A percentile compares a stretch with the other conserved stretches of the same genome.
Conservation (phyloP, 306 rosid genomes). For the Hippophae rhamnoides region DNA sequence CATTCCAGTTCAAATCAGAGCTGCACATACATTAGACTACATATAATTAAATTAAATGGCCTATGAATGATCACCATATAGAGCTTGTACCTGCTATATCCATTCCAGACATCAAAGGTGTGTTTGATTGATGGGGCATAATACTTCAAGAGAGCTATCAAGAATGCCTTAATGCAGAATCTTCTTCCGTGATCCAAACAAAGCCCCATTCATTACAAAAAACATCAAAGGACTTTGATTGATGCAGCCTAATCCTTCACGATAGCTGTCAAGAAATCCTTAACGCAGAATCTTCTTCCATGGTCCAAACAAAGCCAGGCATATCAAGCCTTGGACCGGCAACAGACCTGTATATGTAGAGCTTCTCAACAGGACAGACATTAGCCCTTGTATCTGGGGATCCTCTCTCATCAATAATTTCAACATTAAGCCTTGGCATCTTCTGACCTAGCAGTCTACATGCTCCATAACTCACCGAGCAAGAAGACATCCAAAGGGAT, state of each 20-base stretch:
- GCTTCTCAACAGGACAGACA: slow-evolving; percentile 76
- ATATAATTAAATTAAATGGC: slow-evolving; percentile 21
- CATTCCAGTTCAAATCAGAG: slow-evolving; percentile 38
- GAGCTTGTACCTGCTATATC: slow-evolving; percentile 44
- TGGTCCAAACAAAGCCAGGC: slow-evolving; percentile 79
- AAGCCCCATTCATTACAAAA: slow-evolving; percentile 25
- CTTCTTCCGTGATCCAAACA: slow-evolving; percentile 68
- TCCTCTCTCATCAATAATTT: slow-evolving; percentile 93
- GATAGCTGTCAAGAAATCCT: slow-evolving; percentile 35
- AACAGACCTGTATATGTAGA: slow-evolving; percentile 66
- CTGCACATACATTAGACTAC: slow-evolving; percentile 38
- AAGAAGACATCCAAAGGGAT: slow-evolving; percentile 99
- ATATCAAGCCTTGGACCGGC: slow-evolving; percentile 81
- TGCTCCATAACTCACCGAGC: slow-evolving; percentile 87
- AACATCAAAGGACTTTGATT: slow-evolving; percentile 6
- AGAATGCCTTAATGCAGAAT: slow-evolving; percentile 39
- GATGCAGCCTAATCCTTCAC: neutral
- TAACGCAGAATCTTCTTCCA: slow-evolving; percentile 49
- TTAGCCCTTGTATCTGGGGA: slow-evolving; percentile 68
- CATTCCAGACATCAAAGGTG: slow-evolving; percentile 6
- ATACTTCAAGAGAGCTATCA: slow-evolving; percentile 24
- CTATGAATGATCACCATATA: slow-evolving; percentile 11
- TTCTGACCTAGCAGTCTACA: slow-evolving; percentile 87
- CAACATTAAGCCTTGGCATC: slow-evolving; percentile 81
- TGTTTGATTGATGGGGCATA: neutral